Base-by-base conservation (phyloP, 306 rosid genomes). In the Trifolium repens region DNA sequence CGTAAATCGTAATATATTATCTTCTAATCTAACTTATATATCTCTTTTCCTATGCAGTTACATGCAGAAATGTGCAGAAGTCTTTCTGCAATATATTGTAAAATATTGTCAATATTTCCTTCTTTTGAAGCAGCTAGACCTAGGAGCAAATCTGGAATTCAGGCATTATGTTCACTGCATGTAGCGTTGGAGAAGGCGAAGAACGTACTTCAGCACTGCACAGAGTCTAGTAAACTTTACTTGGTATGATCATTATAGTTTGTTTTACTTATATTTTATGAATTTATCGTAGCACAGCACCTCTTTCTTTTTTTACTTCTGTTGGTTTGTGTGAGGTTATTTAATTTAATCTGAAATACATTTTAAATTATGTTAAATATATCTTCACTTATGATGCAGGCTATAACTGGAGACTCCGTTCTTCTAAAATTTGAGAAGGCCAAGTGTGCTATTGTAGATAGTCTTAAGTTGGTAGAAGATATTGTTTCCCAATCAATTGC, bases 91-190 rank as follows among this genome's bases (percentile, higher is more conserved):
- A 85, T 86, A 76, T 90, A 90, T 89, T 85, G 89, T 88, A 93
- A 84, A 86, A 82, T 94, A 65, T 74, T 90, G 84, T 88, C 92
- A 9, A 74, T 94, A 63, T 92, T 94, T 80, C 99, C 99, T 43
- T 88, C 96, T 8, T 77, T 94, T 84, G 99, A 94, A 88, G 99
- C 93, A 17, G 93, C 97, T 47, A 89, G 96, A 66, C 99, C 99
- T 14, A 71, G 99, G 84, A 94, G 99, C 82, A 94, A 89, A 79
- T 85, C 97, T 16, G 99, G 99, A 49, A 92, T 94, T 71, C 96
- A 84, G 83, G 99, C 97, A 72, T 86, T 94, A 76, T 94, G 99
- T 84, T 87, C 99, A 5, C 76, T 94, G 81, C 99, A 94, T 65
- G 91, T 94, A 32, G 99, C 96, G 7, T 85, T 94, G 65, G 97